A percentile compares a stretch with the other conserved stretches of the same genome.
Conservation (phyloP, 73 alveolate species). For the Symbiodinium natans region DNA sequence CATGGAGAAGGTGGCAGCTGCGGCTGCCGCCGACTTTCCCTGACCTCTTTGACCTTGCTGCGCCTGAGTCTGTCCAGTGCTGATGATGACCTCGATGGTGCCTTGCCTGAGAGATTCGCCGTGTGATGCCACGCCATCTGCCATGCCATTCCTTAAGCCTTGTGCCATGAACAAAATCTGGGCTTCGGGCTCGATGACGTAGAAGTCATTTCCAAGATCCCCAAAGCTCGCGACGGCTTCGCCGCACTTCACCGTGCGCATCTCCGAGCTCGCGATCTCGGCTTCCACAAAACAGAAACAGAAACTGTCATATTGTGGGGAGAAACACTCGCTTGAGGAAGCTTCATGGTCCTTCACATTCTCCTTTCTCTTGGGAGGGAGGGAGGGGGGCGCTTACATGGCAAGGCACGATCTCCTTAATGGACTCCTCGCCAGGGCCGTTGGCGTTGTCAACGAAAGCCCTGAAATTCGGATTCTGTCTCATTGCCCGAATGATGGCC, state of each 20-base stretch:
- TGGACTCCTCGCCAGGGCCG: conserved; percentile 28
- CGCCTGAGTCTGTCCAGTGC: background rate
- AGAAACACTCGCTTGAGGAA: no score
- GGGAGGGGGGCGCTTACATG: no score
- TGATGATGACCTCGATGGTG: conserved; percentile 79
- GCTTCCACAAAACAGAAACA: no score
- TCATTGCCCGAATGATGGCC: conserved; percentile 49
- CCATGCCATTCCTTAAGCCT: background rate
- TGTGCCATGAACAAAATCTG: background rate
- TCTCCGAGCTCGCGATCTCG: conserved; percentile 52
- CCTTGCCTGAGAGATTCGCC: conserved; percentile 10
- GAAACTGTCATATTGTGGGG: background rate
- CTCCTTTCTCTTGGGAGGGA: no score
- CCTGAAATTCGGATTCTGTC: conserved; percentile 72
- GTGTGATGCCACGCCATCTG: no score
- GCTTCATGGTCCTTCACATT: no score
- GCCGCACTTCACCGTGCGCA: conserved; percentile 10
- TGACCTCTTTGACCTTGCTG: background rate
- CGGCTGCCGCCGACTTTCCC: conserved; percentile 61
- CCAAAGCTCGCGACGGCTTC: conserved; percentile 27
- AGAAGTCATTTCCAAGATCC: conserved; percentile 59
- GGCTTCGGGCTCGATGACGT: conserved; percentile 36
- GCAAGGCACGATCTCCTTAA: conserved; percentile 25
- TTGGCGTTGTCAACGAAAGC: conserved; percentile 50
- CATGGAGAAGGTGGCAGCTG: conserved; percentile 78